Evolutionary conservation across 1,139 yeast species (phyloP).

Genomic region (Scheffersomyces lignicola): DNA sequence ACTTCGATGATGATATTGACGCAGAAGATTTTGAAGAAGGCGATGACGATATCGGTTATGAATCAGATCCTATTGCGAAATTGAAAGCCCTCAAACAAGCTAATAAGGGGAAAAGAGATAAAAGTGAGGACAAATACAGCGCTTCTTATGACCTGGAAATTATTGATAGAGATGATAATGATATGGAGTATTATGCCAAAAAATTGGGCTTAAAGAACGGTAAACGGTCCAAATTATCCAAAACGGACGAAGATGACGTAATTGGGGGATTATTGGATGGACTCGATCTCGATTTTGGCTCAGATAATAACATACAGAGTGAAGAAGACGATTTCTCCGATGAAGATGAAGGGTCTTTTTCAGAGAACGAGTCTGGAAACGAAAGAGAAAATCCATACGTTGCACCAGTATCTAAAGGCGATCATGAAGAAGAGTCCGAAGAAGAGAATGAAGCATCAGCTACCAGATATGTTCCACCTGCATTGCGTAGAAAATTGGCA

Average conservation of each 20-base stretch:
- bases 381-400: conserved; percentile 79
- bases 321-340: conserved; percentile 13
- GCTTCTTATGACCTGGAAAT: conserved; percentile 45
- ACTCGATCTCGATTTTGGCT: conserved; percentile 57
- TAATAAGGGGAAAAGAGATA: conserved; percentile 13
- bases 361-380: conserved; percentile 35
- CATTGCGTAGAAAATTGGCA: conserved; percentile 60
- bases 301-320: too few relatives aligned
- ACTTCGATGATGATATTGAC: conserved; percentile 12
- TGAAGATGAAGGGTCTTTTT: conserved; percentile 27
- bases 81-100: conserved; percentile 42
- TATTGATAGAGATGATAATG: conserved; percentile 67
- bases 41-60: conserved; percentile 15
- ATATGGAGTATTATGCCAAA: conserved; percentile 80
- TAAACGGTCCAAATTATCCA: conserved; percentile 40
- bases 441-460: conserved; percentile 17
- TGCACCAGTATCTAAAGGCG: conserved; percentile 56
- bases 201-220: conserved; percentile 70
- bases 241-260: conserved; percentile 62
- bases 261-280: conserved; percentile 79
- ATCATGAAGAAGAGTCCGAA: conserved; percentile 7
- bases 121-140: conserved; percentile 11
- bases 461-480: conserved; percentile 78
- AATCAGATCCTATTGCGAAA: conserved; percentile 41
- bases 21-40: conserved; percentile 13